Evolutionary conservation across 2,329 filamentous ascomycete species (phyloP), one percentile per base, ranked within the genome.

Genomic region (Thielaviopsis euricoi): DNA sequence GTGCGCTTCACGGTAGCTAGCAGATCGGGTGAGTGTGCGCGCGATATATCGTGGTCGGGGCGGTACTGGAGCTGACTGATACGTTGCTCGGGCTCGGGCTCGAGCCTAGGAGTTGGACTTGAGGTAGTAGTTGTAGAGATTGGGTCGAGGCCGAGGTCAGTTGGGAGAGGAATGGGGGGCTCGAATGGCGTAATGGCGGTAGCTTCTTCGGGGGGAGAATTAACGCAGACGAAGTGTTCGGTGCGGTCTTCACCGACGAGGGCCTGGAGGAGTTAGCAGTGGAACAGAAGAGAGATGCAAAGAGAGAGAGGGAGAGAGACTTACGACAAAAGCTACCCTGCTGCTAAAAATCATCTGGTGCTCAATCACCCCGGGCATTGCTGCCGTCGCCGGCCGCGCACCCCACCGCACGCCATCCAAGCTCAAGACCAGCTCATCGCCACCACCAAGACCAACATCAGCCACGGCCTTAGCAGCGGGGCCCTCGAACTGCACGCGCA

Each of bases 401-500:
- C 76, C 73, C 78, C 87, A 93, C 59, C 76, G 72, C 5, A 76
- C 86, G 2, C 87, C 87, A 43, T 80, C 76, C 61, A 97, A 72
- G 61, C 79, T 76, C 62, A 97, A 67, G 3, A 79, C 69, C 29
- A 96, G 71, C 62, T 81, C 79, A 69, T 96, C 90, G 17, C 89
- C 88, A 63, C 89, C 91, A 1, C 85, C 84, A 23, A 95, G 71
- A 12, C 78, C 80, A 12, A 79, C 79, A 53, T 79, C 77, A 7
- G 83, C 80, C 46, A 94, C 75, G 19, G 79, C 79, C 64, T 81
- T 81, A 17, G 88, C 91, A 62, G 82, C 81, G 5, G 80, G 72
- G 9, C 85, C 87, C 29, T 77, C 75, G 64, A 96, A 89, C 49
- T 84, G 80, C 53, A 89, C 79, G 58, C 89, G 84, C 22, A 95